Evolutionary conservation across 139 green algal species (phyloP), one percentile per base, ranked within the genome.

Genomic region (Coelastrella sp.): DNA sequence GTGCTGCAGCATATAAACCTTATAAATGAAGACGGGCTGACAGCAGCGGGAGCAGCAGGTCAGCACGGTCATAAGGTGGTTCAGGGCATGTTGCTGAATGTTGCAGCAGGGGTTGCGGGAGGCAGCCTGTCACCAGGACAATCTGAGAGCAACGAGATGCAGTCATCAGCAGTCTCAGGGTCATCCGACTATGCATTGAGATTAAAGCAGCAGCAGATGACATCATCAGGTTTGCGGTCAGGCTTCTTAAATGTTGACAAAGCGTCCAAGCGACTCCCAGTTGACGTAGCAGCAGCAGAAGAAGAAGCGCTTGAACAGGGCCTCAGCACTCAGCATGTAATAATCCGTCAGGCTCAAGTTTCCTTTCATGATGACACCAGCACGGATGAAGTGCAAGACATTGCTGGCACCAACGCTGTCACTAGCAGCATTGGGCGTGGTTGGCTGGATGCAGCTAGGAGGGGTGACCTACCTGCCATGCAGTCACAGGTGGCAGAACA

Each of bases 361-460:
- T 49, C 35, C 35, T 3, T 3, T 49, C 35, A 49, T 49, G 35
- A 49, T 49, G 35, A 49, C 35, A 49, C 35, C 35, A 49, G 35
- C 35, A 49, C 35, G 35, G 35, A 3, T 49, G 35, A 49, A 49
- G 35, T 49, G 35, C 35, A 49, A 49, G 35, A 49, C 35, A 49
- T 49, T 49, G 35, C 35, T 49, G 35, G 35, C 35, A 49, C 35
- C 35, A 1, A 49, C 3, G 35, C 35, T 49, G 35, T 49, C 35
- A 49, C 35, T 59, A 74, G 81, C 57, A 49, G 49, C 12, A 17
- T 74, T 35, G 60, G 81, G 11, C 59, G 81, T 8, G 24, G 58
- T 7, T 86, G 81, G 81, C 81, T 86, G 59, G 81, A 86, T 86
- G 81, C 81, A 74, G 59, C 81, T 6, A 57, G 81, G n/a, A 22